These are phyloP conservation scores for Hibiscus trionum DNA, from an alignment of 345 rosid genomes.

Conservation along the genomic window DNA sequence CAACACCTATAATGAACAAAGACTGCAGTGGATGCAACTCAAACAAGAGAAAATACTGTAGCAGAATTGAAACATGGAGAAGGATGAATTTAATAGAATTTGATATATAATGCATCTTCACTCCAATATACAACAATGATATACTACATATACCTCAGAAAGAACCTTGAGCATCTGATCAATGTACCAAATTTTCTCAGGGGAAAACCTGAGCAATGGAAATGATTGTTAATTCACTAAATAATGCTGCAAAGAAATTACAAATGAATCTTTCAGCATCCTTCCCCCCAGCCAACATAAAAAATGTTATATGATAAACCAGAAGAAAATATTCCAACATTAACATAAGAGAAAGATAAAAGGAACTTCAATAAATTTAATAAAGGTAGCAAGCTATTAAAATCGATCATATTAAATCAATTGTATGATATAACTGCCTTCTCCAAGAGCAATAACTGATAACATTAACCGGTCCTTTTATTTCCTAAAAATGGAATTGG, in stretches of 20 bases:
- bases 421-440: not conserved
- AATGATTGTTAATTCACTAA: conserved; percentile 16
- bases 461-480: not conserved
- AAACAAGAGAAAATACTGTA: not conserved
- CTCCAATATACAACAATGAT: not conserved
- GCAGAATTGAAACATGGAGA: not conserved
- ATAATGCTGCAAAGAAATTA: conserved; percentile 1
- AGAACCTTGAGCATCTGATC: conserved; percentile 99
- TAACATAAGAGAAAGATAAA: conserved; percentile 5
- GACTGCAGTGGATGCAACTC: not conserved
- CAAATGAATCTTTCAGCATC: not conserved
- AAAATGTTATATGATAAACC: not conserved
- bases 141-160: conserved; percentile 52
- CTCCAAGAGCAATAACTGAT: not conserved
- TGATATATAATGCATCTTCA: not conserved
- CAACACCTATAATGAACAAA: not conserved
- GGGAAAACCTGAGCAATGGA: conserved; percentile 70
- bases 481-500: not conserved
- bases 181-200: conserved; percentile 92
- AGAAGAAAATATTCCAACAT: not conserved
- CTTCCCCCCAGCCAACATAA: not conserved
- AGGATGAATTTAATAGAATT: not conserved
- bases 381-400: not conserved
- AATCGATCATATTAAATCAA: not conserved
- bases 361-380: not conserved